Percentiles rank a stretch among this genome's conserved stretches.
These are phyloP conservation scores for Brasenia schreberi DNA, from an alignment of 164 flowering plant species.

Conservation along the genomic window DNA sequence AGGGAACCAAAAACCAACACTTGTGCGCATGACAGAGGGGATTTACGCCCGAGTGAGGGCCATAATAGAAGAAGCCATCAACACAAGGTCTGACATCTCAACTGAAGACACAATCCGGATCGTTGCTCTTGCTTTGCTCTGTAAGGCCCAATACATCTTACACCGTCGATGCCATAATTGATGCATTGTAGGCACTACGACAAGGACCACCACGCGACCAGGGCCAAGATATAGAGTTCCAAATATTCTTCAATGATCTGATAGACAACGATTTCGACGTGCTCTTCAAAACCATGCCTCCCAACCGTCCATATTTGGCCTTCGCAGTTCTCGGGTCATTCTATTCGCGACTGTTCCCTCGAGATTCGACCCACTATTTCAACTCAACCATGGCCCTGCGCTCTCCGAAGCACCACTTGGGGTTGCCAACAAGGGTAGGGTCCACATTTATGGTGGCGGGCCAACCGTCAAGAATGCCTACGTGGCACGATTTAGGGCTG, in stretches of 20 bases:
- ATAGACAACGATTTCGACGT: slow-evolving; percentile 15
- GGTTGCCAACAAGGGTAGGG: slow-evolving; percentile 16
- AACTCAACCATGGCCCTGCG: slow-evolving; percentile 13
- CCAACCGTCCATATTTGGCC: slow-evolving; percentile 6
- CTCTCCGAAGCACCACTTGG: slow-evolving; percentile 12
- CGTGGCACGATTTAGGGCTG: slow-evolving; percentile 10
- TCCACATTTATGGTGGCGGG: slow-evolving; percentile 8
- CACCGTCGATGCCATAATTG: slow-evolving; percentile 15
- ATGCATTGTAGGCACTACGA: slow-evolving; percentile 7
- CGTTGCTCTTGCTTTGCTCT: slow-evolving; percentile 29
- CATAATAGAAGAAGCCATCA: slow-evolving; percentile 9
- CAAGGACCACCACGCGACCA: neutral
- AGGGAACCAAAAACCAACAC: too few relatives aligned
- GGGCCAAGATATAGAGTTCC: slow-evolving; percentile 4
- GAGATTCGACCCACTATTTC: slow-evolving; percentile 10
- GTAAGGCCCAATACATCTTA: slow-evolving; percentile 26
- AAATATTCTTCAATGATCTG: slow-evolving; percentile 13
- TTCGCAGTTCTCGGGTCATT: slow-evolving; percentile 16
- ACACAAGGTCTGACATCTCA: slow-evolving; percentile 14
- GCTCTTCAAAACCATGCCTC: slow-evolving; percentile 12
- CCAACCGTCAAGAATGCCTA: slow-evolving; percentile 16
- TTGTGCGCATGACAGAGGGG: too few relatives aligned
- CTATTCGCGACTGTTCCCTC: slow-evolving; percentile 11
- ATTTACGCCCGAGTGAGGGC: too few relatives aligned
- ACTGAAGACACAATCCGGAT: slow-evolving; percentile 6